Conservation (phyloP, 2,329 filamentous ascomycete genomes). For the Pseudocercospora cruenta region DNA sequence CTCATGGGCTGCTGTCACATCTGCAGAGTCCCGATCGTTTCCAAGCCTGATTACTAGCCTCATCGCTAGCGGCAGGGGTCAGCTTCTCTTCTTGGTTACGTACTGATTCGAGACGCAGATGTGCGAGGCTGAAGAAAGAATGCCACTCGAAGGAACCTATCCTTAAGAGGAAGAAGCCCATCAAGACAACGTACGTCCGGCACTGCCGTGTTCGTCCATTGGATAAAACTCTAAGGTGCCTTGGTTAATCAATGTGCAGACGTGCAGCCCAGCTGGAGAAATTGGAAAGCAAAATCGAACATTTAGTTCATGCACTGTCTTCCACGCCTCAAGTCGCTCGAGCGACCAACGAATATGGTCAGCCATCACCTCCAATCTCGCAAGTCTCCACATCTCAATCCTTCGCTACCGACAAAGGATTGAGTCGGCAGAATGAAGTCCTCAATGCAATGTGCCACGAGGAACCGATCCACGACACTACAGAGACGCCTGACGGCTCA, state of each 20-base stretch:
- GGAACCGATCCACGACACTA: background rate
- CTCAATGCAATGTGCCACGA: conserved; percentile 13
- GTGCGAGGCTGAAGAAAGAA: conserved; percentile 38
- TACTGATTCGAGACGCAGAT: conserved; percentile 26
- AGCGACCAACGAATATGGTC: conserved; percentile 20
- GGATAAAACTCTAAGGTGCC: background rate
- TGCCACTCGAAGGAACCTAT: conserved; percentile 36
- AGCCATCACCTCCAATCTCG: conserved; percentile 30
- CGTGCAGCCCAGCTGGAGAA: conserved; percentile 40
- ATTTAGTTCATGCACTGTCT: conserved; percentile 38
- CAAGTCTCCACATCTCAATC: conserved; percentile 12
- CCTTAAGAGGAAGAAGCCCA: conserved; percentile 30
- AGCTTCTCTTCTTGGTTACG: background rate
- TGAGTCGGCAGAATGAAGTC: conserved; percentile 7
- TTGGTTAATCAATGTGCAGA: conserved; percentile 17
- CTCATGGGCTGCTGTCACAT: background rate
- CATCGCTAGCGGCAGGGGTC: background rate
- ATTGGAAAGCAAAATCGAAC: conserved; percentile 39
- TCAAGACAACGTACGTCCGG: conserved; percentile 36
- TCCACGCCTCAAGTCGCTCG: conserved; percentile 21
- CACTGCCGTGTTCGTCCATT: background rate
- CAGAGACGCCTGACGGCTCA: background rate
- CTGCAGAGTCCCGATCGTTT: background rate
- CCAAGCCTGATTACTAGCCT: background rate
- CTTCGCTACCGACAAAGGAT: conserved; percentile 6